Evolutionary conservation across 345 rosid genomes (phyloP).

Genomic region (Orychophragmus violaceus): DNA sequence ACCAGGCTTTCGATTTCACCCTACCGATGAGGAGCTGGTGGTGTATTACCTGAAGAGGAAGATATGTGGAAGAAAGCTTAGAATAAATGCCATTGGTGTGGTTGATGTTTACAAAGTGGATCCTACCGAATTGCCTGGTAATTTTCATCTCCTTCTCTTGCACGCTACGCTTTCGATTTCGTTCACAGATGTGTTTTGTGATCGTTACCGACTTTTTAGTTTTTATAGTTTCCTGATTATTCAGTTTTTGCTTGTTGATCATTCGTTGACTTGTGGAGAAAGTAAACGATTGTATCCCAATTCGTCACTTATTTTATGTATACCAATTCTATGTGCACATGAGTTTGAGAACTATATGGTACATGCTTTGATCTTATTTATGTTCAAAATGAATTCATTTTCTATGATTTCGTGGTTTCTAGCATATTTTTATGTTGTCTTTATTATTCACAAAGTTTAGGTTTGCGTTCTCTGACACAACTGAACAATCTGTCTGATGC

Average conservation of each 20-base stretch:
- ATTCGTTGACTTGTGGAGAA: neutral
- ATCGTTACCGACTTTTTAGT: slow-evolving; percentile 12
- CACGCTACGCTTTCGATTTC: neutral
- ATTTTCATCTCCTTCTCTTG: neutral
- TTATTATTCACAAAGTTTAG: neutral
- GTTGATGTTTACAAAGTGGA: slow-evolving; percentile 87
- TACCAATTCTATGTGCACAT: no score
- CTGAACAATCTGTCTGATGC: neutral
- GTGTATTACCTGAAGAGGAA: slow-evolving; percentile 77
- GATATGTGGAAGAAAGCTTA: slow-evolving; percentile 55
- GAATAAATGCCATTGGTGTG: slow-evolving; percentile 58
- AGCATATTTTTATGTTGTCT: neutral
- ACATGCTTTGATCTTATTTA: neutral
- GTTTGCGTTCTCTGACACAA: neutral
- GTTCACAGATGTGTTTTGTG: neutral
- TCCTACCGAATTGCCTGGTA: slow-evolving; percentile 90
- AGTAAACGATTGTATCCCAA: neutral
- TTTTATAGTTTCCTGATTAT: neutral
- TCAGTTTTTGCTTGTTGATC: neutral
- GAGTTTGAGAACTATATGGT: no score
- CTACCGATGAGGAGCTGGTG: slow-evolving; percentile 88
- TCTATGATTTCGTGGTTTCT: neutral
- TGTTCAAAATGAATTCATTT: neutral
- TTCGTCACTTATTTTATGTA: no score
- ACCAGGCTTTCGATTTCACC: slow-evolving; percentile 93